Evolutionary conservation across 1,139 yeast species (phyloP).

Genomic region (Pichia sp.): DNA sequence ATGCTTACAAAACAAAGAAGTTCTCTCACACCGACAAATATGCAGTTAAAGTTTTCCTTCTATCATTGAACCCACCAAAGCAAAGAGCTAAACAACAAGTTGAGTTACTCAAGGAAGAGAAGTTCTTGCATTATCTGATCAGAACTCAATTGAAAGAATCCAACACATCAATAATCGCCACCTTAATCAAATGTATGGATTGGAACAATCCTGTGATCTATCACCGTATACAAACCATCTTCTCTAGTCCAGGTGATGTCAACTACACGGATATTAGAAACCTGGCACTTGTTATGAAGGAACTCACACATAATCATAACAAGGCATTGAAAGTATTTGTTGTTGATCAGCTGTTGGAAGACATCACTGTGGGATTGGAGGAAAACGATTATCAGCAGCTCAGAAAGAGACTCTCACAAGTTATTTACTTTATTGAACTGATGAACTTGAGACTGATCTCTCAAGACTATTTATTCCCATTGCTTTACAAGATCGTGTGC

Average conservation of each 20-base stretch:
- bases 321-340: conserved; percentile 33
- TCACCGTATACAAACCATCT: conserved; percentile 41
- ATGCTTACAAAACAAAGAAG: conserved; percentile 42
- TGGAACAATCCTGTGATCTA: conserved; percentile 39
- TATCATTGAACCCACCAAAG: conserved; percentile 56
- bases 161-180: conserved; percentile 32
- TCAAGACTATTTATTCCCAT: conserved; percentile 41
- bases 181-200: conserved; percentile 39
- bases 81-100: conserved; percentile 21
- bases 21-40: conserved; percentile 51
- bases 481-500: conserved; percentile 54
- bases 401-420: conserved; percentile 56
- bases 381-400: conserved; percentile 52
- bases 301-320: conserved; percentile 33
- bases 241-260: conserved; percentile 56
- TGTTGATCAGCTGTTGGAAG: conserved; percentile 63
- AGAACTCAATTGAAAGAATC: conserved; percentile 41
- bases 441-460: conserved; percentile 43
- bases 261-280: conserved; percentile 41
- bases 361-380: conserved; percentile 60
- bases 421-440: conserved; percentile 54
- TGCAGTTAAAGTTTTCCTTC: conserved; percentile 54
- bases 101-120: conserved; percentile 35
- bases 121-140: conserved; percentile 44
- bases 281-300: conserved; percentile 43